phyloP scores from a whole-genome alignment of 768 basidiomycete species.

The Leucocoprinus birnbaumii region DNA sequence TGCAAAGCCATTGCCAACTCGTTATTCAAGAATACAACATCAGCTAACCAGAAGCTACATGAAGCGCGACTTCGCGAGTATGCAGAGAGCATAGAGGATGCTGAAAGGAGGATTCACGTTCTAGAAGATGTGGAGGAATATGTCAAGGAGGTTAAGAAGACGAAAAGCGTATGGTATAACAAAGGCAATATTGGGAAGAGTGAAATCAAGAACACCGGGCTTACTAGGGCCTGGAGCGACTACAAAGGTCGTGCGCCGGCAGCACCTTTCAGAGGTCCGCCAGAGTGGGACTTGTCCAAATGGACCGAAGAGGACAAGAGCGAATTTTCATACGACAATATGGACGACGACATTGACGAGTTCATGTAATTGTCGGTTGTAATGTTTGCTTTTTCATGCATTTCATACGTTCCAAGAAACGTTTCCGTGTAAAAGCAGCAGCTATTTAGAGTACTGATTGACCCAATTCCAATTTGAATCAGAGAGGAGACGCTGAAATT shows the following conservation, averaged over 20 bases:
- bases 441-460: not conserved
- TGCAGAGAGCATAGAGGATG: conserved; percentile 20
- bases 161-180: conserved; percentile 26
- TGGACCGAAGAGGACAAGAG: conserved; percentile 29
- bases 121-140: conserved; percentile 18
- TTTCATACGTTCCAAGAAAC: too few relatives aligned
- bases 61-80: conserved; percentile 29
- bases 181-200: conserved; percentile 23
- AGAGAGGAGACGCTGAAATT: conserved; percentile 15
- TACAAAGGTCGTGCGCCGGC: conserved; percentile 27
- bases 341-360: conserved; percentile 5
- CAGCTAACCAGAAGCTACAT: conserved; percentile 24
- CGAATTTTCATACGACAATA: conserved; percentile 24
- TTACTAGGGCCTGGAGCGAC: conserved; percentile 35
- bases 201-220: conserved; percentile 20
- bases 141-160: conserved; percentile 18
- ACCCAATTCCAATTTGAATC: not conserved
- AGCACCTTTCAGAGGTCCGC: conserved; percentile 22
- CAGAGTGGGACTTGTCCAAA: conserved; percentile 33
- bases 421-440: too few relatives aligned
- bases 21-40: conserved; percentile 26
- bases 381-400: too few relatives aligned
- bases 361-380: not conserved
- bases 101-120: conserved; percentile 18
- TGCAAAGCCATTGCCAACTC: conserved; percentile 32